phyloP scores from a whole-genome alignment of 2,329 filamentous ascomycete species.

The Penicillium frequentans region DNA sequence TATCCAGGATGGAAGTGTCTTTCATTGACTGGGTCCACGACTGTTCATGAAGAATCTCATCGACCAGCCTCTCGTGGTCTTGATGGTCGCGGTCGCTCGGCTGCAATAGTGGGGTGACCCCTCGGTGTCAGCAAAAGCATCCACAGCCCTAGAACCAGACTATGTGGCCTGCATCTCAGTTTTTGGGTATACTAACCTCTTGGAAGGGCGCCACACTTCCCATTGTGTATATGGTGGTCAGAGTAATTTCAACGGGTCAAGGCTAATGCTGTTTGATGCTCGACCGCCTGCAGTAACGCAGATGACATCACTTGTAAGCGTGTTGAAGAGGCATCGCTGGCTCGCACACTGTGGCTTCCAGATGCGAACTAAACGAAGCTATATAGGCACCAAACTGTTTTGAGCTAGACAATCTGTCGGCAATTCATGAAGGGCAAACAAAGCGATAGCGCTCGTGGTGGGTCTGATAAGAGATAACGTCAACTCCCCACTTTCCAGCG shows the following conservation, averaged over 20 bases:
- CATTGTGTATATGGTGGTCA: constrained; percentile 1
- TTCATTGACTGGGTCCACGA: background rate
- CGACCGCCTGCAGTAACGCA: constrained; percentile 7
- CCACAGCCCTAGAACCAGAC: background rate
- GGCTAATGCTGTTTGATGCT: constrained; percentile 4
- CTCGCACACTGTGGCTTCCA: background rate
- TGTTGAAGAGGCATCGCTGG: constrained; percentile 5
- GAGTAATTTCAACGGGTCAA: background rate
- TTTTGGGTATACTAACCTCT: constrained; percentile 1
- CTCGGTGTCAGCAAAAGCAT: background rate
- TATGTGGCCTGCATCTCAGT: background rate
- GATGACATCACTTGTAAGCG: constrained; percentile 21
- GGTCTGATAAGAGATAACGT: constrained; percentile 18
- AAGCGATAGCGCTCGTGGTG: constrained; percentile 2
- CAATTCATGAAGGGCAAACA: constrained; percentile 1
- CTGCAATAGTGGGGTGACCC: background rate
- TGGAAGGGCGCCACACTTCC: background rate
- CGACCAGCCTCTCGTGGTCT: constrained; percentile 4
- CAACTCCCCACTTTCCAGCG: background rate
- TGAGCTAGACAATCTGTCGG: background rate
- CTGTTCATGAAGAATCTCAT: constrained; percentile 11
- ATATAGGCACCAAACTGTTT: background rate
- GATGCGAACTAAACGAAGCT: background rate
- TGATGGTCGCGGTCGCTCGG: constrained; percentile 1
- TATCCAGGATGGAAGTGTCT: constrained; percentile 24